A percentile compares a stretch with the other conserved stretches of the same genome.
Conservation (phyloP, 257 asterid genomes). For the Marsdenia floribunda region DNA sequence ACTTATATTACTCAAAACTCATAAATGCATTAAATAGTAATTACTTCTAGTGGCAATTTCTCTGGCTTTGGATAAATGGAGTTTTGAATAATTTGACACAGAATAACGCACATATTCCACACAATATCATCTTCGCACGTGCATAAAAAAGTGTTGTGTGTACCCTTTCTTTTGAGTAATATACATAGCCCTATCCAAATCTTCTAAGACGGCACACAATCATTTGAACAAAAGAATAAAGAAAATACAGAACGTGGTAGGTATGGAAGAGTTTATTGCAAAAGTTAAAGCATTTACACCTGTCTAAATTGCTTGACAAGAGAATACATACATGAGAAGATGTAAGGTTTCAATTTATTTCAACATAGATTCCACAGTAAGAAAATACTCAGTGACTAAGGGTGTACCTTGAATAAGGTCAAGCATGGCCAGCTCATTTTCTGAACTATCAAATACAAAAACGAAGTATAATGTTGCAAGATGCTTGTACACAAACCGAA, state of each 20-base stretch:
- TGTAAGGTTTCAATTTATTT: neutral
- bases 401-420: slow-evolving; percentile 35
- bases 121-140: neutral
- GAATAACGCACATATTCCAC: neutral
- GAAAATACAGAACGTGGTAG: neutral
- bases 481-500: slow-evolving; percentile 32
- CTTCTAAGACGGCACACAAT: neutral
- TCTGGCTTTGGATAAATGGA: no score
- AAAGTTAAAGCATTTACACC: neutral
- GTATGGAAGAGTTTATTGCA: neutral
- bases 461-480: slow-evolving; percentile 35
- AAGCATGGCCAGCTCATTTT: slow-evolving; percentile 36
- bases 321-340: neutral
- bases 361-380: neutral
- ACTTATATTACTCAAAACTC: neutral
- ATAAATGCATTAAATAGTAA: neutral
- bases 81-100: no score
- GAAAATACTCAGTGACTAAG: neutral
- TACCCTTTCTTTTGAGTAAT: neutral
- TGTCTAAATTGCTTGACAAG: neutral
- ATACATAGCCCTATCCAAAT: neutral
- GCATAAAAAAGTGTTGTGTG: neutral
- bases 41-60: neutral
- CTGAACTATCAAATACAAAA: slow-evolving; percentile 29
- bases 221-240: neutral